phyloP scores from a whole-genome alignment of 192 early-diverging fungal species.

The Backusella luteola region DNA sequence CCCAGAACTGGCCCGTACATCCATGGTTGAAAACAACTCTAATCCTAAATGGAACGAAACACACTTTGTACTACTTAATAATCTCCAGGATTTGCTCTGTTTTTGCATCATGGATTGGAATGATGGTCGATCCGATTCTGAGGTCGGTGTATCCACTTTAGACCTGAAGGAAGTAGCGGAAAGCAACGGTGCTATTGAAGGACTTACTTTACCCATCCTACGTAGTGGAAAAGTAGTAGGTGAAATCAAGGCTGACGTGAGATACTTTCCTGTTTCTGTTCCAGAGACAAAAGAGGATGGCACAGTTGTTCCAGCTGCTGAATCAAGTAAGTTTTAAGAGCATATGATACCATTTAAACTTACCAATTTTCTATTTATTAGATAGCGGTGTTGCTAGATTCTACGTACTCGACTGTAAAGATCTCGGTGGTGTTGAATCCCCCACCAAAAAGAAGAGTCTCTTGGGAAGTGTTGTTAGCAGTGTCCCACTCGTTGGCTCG shows the following conservation, averaged over 20 bases:
- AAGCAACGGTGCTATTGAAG: conserved; percentile 39
- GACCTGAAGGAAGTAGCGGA: conserved; percentile 40
- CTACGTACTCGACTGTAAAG: conserved; percentile 62
- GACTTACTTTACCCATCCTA: conserved; percentile 34
- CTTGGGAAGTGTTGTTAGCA: not conserved
- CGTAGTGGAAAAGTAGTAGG: conserved; percentile 45
- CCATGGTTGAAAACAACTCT: conserved; percentile 66
- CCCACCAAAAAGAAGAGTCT: conserved; percentile 16
- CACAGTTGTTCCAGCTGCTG: conserved; percentile 36
- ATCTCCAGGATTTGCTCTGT: conserved; percentile 68
- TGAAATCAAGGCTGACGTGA: conserved; percentile 36
- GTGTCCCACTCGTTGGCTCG: conserved; percentile 24
- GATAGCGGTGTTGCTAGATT: conserved; percentile 67
- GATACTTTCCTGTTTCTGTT: conserved; percentile 44
- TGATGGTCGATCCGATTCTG: conserved; percentile 66
- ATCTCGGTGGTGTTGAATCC: conserved; percentile 43
- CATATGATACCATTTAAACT: conserved; percentile 18
- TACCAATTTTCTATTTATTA: conserved; percentile 18
- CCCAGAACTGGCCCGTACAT: conserved; percentile 60
- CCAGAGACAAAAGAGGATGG: conserved; percentile 43
- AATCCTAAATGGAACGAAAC: conserved; percentile 90
- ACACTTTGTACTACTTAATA: conserved; percentile 71
- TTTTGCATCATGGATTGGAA: conserved; percentile 84
- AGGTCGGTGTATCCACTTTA: conserved; percentile 58
- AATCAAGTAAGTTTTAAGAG: conserved; percentile 41